phyloP scores from a whole-genome alignment of 306 rosid species.

The Cicer pinnatifidum region DNA sequence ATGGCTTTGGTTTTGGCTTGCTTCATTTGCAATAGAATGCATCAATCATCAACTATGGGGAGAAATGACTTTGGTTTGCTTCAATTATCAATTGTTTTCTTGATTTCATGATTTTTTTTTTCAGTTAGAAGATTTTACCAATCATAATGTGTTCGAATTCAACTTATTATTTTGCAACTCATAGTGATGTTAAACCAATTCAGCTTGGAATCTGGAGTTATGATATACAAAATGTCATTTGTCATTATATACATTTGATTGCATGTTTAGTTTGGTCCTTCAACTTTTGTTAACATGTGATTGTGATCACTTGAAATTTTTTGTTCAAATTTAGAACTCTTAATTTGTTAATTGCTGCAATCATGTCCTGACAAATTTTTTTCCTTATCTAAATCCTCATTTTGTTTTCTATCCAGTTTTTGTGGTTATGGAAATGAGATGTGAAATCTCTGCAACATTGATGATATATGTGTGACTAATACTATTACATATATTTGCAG shows the following conservation, averaged over 20 bases:
- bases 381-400: not conserved
- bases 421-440: not conserved
- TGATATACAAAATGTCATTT: no score
- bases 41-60: no score
- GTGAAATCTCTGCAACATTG: not conserved
- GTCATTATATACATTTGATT: not conserved
- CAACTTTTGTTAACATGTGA: not conserved
- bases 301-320: not conserved
- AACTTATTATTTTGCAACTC: not conserved
- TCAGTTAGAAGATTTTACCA: no score
- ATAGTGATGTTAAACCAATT: not conserved
- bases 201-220: not conserved
- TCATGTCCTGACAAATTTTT: not conserved
- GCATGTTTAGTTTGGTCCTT: not conserved
- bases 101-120: no score
- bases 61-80: no score
- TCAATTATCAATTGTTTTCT: no score
- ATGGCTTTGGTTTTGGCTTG: no score
- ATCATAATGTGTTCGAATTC: no score
- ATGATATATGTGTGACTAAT: constrained; percentile 36
- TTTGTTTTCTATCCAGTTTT: not conserved
- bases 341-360: no score
- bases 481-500: constrained; percentile 54
- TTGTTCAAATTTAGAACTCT: not conserved
- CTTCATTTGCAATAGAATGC: no score